Evolutionary conservation across 371 early-diverging fungal genomes (phyloP).

Genomic region (Mucor circinelloides): DNA sequence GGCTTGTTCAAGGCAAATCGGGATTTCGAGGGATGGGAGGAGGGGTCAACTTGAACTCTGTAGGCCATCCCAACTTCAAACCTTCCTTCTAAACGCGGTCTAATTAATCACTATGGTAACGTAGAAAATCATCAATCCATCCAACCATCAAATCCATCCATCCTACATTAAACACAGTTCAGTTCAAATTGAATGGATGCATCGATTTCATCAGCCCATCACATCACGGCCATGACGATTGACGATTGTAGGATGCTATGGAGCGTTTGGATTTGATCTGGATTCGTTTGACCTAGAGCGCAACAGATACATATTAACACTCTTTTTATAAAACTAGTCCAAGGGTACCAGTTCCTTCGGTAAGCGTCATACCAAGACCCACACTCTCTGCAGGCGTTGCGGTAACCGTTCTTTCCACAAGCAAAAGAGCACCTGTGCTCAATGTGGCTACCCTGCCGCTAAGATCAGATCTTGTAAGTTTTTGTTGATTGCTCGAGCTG

Average conservation of each 20-base stretch:
- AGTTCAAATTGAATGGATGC: background rate
- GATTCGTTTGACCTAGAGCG: background rate
- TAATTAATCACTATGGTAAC: slow-evolving; percentile 27
- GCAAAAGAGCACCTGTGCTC: slow-evolving; percentile 98
- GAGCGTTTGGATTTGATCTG: background rate
- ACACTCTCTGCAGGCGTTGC: slow-evolving; percentile 98
- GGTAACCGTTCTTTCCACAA: slow-evolving; percentile 98
- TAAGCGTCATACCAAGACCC: slow-evolving; percentile 92
- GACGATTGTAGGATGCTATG: background rate
- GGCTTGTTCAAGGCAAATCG: slow-evolving; percentile 11
- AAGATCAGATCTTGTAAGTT: slow-evolving; percentile 92
- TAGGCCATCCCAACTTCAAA: slow-evolving; percentile 1
- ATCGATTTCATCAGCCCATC: background rate
- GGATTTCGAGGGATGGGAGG: background rate
- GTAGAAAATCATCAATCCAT: slow-evolving; percentile 13
- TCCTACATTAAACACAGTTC: background rate
- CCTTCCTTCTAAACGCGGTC: slow-evolving; percentile 31
- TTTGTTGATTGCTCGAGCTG: background rate
- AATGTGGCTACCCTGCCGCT: slow-evolving; percentile 98
- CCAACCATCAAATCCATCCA: slow-evolving; percentile 1
- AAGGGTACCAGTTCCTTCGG: slow-evolving; percentile 29
- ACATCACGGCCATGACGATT: background rate
- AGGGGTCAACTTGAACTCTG: background rate
- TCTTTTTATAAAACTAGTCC: slow-evolving; percentile 12
- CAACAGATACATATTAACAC: background rate